Evolutionary conservation across 352 stramenopile genomes (phyloP).

Genomic region (Phytophthora foliorum): DNA sequence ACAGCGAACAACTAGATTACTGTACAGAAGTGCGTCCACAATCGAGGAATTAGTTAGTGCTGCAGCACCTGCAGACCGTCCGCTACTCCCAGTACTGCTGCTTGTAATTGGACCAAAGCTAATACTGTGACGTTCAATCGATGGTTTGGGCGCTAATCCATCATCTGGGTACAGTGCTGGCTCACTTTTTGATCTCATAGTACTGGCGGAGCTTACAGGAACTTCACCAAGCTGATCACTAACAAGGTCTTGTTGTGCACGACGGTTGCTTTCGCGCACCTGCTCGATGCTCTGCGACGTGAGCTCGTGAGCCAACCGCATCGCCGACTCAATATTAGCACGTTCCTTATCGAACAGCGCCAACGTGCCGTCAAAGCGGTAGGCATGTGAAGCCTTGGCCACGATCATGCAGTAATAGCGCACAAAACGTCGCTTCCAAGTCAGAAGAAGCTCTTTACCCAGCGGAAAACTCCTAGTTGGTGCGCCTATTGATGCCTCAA

Average conservation of each 20-base stretch:
- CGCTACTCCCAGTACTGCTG: constrained; percentile 19
- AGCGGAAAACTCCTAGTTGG: constrained; percentile 47
- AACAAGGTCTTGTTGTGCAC: constrained; percentile 49
- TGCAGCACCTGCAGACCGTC: constrained; percentile 15
- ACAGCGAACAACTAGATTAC: constrained; percentile 80
- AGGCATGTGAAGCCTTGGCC: constrained; percentile 76
- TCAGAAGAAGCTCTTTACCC: constrained; percentile 72
- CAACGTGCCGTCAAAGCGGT: constrained; percentile 78
- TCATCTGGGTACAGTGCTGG: constrained; percentile 25
- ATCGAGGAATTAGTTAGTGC: constrained; percentile 69
- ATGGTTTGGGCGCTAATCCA: constrained; percentile 20
- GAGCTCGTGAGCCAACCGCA: constrained; percentile 78
- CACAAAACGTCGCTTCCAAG: constrained; percentile 88
- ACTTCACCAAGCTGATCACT: constrained; percentile 33
- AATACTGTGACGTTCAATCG: constrained; percentile 34
- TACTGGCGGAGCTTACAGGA: constrained; percentile 8
- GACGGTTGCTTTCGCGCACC: constrained; percentile 62
- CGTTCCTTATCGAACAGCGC: constrained; percentile 83
- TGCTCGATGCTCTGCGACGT: constrained; percentile 80
- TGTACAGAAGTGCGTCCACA: constrained; percentile 82
- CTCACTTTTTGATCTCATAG: constrained; percentile 40
- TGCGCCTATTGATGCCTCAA: constrained; percentile 40
- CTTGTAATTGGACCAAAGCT: constrained; percentile 27
- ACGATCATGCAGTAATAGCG: constrained; percentile 89
- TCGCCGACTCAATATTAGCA: constrained; percentile 85